These are phyloP conservation scores for Beauveria rudraprayagi DNA, from an alignment of 2,329 filamentous ascomycete species.

Conservation along the genomic window DNA sequence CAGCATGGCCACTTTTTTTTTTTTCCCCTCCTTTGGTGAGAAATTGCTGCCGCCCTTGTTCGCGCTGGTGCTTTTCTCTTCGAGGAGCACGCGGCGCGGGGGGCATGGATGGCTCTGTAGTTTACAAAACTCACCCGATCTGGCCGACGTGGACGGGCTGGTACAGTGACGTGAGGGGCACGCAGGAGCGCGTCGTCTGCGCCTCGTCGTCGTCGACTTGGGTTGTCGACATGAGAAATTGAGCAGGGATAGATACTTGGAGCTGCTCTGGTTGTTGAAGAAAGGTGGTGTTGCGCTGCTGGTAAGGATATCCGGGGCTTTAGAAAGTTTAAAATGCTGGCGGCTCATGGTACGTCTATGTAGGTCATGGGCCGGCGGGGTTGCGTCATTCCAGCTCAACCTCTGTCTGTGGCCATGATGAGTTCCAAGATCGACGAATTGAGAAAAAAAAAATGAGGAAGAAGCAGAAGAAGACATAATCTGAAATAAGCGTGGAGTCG, in stretches of 20 bases:
- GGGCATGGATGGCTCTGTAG: neutral
- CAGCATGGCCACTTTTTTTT: neutral
- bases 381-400: neutral
- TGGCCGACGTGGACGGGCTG: constrained; percentile 38
- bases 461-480: too few species aligned
- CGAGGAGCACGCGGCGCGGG: too few species aligned
- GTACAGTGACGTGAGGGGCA: constrained; percentile 28
- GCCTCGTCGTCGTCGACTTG: constrained; percentile 31
- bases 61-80: too few species aligned
- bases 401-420: neutral
- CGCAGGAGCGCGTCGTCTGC: constrained; percentile 30
- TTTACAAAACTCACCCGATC: constrained; percentile 23
- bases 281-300: neutral
- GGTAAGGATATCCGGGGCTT: neutral
- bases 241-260: too few species aligned
- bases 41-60: neutral
- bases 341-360: too few species aligned
- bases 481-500: too few species aligned
- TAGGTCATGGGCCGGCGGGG: neutral
- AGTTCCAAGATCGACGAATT: neutral
- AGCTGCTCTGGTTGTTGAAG: neutral
- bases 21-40: neutral
- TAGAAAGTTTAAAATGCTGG: neutral
- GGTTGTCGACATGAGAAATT: neutral
- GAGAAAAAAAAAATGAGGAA: too few species aligned